Base-by-base conservation (phyloP, 23 red algal genomes). In the Porphyridium purpureum region DNA sequence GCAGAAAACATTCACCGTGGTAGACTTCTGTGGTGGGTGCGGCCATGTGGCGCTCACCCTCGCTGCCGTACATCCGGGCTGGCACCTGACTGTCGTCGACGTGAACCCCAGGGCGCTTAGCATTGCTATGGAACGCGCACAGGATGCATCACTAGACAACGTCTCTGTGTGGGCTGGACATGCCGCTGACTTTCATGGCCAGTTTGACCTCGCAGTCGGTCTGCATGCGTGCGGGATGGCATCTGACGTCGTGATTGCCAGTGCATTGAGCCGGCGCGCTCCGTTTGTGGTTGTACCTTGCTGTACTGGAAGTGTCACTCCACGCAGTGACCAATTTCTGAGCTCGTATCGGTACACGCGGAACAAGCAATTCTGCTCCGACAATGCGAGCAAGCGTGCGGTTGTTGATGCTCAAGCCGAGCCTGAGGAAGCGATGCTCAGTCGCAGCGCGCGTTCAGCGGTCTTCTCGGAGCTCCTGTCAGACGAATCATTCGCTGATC, bases 11-110 rank as follows among this genome's bases (percentile, higher is more conserved):
- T n/a, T n/a, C n/a, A n/a, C n/a, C 38, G 11, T 68, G 54, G 23
- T 82, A 19, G 76, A 82, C 51, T 50, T 82, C 20, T 82, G 75
- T 26, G 76, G 64, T 20, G 76, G 65, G 15, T 82, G 64, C 52
- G 76, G 65, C 26, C 76, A 71, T 54, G 64, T 82, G 7, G 64
- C 31, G 0, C 47, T 82, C 4, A 47, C 54, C 2, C 31, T 82
- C 9, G 76, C 76, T 3, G 53, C 65, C 2, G 28, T 82, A 5
- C 52, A 62, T 28, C 76, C 64, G 4, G 3, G 61, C 19, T 70
- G 53, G 11, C 27, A 25, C 5, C 62, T 71, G 25, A 32, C 31
- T 35, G 35, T 71, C 2, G 76, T 72, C 2, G 76, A 82, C 24
- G 54, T 33, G 7, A 60, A 61, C 21, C 27, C 31, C 1, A 26